phyloP scores from a whole-genome alignment of 768 basidiomycete species.

The Tricholoma matsutake region DNA sequence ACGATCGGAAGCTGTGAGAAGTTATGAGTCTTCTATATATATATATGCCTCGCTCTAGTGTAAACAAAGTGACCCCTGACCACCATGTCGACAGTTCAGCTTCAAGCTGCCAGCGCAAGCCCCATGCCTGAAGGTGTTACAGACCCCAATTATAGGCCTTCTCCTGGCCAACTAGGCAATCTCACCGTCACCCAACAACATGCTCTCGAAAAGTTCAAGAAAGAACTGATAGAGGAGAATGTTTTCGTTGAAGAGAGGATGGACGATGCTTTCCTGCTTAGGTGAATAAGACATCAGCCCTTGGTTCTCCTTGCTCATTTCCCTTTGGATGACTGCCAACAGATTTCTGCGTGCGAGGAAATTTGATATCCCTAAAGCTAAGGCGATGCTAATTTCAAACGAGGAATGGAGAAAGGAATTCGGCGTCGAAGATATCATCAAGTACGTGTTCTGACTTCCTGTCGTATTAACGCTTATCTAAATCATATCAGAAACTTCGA shows the following conservation, averaged over 20 bases:
- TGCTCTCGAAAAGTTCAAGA: constrained; percentile 64
- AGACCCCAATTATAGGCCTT: constrained; percentile 60
- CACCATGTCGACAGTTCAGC: constrained; percentile 2
- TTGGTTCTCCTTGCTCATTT: constrained; percentile 10
- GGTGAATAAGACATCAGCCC: constrained; percentile 30
- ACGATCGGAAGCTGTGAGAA: no score
- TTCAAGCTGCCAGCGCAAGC: constrained; percentile 46
- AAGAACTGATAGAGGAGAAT: constrained; percentile 58
- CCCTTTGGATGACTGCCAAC: constrained; percentile 1
- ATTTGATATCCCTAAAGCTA: constrained; percentile 82
- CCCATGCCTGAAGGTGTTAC: constrained; percentile 57
- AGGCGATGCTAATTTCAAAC: constrained; percentile 75
- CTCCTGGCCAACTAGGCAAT: constrained; percentile 74
- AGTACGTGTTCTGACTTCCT: constrained; percentile 40
- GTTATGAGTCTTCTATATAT: no score
- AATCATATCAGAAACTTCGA: constrained; percentile 63
- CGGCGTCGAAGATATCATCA: constrained; percentile 69
- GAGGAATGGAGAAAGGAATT: constrained; percentile 92
- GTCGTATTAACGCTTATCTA: not conserved
- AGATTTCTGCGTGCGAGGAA: constrained; percentile 93
- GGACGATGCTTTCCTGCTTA: constrained; percentile 66
- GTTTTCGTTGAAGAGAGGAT: constrained; percentile 60
- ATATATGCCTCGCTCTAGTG: no score
- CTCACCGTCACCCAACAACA: constrained; percentile 57
- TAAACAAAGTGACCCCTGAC: not conserved